Percentiles rank a stretch among this genome's conserved stretches.
These are phyloP conservation scores for Agarophyton chilense DNA, from an alignment of 23 red algal species.

Conservation along the genomic window DNA sequence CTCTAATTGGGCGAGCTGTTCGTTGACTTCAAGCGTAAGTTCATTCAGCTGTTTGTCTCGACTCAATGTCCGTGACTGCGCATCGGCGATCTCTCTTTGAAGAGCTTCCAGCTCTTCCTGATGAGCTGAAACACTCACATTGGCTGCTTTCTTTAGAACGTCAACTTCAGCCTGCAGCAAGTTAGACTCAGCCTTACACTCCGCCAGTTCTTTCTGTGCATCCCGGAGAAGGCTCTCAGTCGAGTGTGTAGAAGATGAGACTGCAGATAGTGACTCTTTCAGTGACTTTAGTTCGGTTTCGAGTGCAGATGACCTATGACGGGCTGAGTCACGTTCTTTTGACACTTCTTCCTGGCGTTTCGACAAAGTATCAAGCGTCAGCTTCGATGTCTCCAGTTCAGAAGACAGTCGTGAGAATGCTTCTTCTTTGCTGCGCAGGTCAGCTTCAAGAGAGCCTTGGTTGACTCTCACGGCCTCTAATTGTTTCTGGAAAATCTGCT, in stretches of 20 bases:
- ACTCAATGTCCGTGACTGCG: not conserved
- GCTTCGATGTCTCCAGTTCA: not conserved
- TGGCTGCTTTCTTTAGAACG: conserved; percentile 35
- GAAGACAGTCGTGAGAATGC: not conserved
- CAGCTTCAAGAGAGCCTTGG: not conserved
- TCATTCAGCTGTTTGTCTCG: conserved; percentile 27
- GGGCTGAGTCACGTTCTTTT: conserved; percentile 18
- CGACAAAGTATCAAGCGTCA: not conserved
- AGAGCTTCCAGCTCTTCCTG: conserved; percentile 4
- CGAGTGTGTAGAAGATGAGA: conserved; percentile 25
- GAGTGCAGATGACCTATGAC: conserved; percentile 23
- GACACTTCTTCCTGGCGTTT: not conserved
- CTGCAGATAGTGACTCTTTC: conserved; percentile 21
- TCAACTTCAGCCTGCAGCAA: not conserved
- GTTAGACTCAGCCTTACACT: not conserved
- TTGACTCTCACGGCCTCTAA: not conserved
- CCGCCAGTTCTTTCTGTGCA: conserved; percentile 31
- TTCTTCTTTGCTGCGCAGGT: conserved; percentile 18
- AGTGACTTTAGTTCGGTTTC: conserved; percentile 24
- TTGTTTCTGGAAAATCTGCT: not conserved
- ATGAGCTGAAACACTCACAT: not conserved
- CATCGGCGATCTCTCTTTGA: not conserved
- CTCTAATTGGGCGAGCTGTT: conserved; percentile 8
- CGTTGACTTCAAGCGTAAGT: not conserved
- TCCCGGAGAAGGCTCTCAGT: conserved; percentile 13